A percentile compares a stretch with the other conserved stretches of the same genome.
Conservation (phyloP, 495 filamentous ascomycete species). For the Melanomma pulvis-pyrius region DNA sequence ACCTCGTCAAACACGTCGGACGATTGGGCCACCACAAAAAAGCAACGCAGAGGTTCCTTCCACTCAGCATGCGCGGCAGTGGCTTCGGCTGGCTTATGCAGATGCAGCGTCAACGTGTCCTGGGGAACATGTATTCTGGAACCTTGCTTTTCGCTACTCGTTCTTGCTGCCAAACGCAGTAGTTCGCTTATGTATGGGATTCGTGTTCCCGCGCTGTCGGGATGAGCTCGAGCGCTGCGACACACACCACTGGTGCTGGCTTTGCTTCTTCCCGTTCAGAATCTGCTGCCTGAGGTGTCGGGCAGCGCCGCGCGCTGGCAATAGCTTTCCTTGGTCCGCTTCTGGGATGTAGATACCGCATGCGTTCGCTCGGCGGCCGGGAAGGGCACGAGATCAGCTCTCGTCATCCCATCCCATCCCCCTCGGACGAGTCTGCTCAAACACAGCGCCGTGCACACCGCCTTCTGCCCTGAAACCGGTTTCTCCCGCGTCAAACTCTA, state of each 20-base stretch:
- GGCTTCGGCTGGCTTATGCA: slow-evolving; percentile 32
- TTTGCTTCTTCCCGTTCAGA: background rate
- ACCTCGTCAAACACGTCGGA: background rate
- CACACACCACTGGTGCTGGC: background rate
- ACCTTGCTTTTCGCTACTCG: slow-evolving; percentile 10
- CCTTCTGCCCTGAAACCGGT: background rate
- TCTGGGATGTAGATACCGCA: background rate
- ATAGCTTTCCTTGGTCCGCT: background rate
- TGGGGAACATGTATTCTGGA: slow-evolving; percentile 2
- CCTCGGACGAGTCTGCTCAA: background rate
- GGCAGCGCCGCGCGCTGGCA: background rate
- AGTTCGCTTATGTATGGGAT: background rate
- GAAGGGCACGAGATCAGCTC: background rate
- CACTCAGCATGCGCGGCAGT: slow-evolving; percentile 14
- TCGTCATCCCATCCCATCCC: background rate
- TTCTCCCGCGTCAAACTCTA: background rate
- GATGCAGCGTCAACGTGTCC: slow-evolving; percentile 25
- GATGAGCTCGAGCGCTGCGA: background rate
- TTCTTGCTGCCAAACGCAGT: background rate
- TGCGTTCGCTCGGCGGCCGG: background rate
- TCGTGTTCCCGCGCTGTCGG: background rate
- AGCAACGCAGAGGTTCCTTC: background rate
- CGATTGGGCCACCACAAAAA: background rate
- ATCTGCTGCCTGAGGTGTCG: background rate
- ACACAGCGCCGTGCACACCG: background rate